These are phyloP conservation scores for Gomphus bonarii DNA, from an alignment of 1,284 basidiomycete genomes.

Conservation along the genomic window DNA sequence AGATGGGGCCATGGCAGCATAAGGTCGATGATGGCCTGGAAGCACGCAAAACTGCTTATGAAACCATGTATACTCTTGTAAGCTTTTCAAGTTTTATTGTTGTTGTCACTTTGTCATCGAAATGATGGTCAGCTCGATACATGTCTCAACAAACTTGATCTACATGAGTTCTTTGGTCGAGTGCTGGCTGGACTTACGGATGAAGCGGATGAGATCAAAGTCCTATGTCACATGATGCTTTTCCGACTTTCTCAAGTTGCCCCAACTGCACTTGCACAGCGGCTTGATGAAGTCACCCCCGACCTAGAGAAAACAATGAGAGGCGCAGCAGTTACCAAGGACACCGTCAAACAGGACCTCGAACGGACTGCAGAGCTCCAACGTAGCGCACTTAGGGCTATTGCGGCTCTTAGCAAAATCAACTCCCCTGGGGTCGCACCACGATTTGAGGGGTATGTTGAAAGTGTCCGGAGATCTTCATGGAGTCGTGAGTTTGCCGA, in stretches of 20 bases:
- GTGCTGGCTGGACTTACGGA: slow-evolving; percentile 82
- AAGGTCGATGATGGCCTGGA: slow-evolving; percentile 91
- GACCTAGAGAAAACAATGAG: slow-evolving; percentile 85
- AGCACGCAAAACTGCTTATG: slow-evolving; percentile 92
- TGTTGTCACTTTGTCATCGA: not conserved
- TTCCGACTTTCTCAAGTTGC: slow-evolving; percentile 84
- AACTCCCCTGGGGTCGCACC: slow-evolving; percentile 33
- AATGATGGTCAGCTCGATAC: slow-evolving; percentile 70
- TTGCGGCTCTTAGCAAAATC: slow-evolving; percentile 76
- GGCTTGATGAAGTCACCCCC: slow-evolving; percentile 79
- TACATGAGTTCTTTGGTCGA: slow-evolving; percentile 75
- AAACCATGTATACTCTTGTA: slow-evolving; percentile 93
- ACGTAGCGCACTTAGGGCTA: slow-evolving; percentile 76
- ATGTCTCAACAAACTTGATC: slow-evolving; percentile 75
- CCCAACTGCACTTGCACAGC: slow-evolving; percentile 70
- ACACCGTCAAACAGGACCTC: slow-evolving; percentile 94
- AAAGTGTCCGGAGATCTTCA: slow-evolving; percentile 52
- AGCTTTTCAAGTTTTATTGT: slow-evolving; percentile 17
- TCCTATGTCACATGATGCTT: slow-evolving; percentile 91
- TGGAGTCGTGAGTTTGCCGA: slow-evolving; percentile 67
- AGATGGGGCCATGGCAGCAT: slow-evolving; percentile 98
- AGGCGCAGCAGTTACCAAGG: slow-evolving; percentile 81
- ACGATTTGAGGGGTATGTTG: slow-evolving; percentile 69
- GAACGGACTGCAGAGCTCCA: slow-evolving; percentile 91
- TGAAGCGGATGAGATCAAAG: slow-evolving; percentile 94